A percentile compares a stretch with the other conserved stretches of the same genome.
Conservation (phyloP, 169 alveolate genomes). For the Plasmodium falciparum region DNA sequence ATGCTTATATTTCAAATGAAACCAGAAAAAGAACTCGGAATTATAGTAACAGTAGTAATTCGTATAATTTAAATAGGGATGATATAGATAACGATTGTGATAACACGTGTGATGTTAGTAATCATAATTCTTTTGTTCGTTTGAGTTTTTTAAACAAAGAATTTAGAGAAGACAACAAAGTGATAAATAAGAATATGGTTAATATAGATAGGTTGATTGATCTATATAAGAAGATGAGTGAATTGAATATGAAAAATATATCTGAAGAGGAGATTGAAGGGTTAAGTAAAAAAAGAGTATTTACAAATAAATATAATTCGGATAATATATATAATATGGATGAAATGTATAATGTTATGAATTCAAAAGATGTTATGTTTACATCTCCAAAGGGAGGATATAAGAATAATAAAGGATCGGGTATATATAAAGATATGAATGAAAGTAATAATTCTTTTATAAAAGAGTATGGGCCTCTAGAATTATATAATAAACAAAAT, state of each 20-base stretch:
- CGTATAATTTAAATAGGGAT: no score
- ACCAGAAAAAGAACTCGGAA: not conserved
- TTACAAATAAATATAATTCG: not conserved
- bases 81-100: not conserved
- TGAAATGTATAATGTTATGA: not conserved
- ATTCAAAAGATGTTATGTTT: not conserved
- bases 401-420: no score
- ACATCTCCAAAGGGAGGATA: no score
- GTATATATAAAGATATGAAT: not conserved
- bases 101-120: not conserved
- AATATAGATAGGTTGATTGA: constrained; percentile 37
- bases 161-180: not conserved
- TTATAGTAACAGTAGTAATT: not conserved
- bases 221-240: constrained; percentile 33
- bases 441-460: not conserved
- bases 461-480: not conserved
- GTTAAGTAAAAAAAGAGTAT: no score
- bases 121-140: not conserved
- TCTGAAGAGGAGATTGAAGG: not conserved
- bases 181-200: constrained; percentile 14
- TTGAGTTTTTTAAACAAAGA: not conserved
- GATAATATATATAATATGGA: constrained; percentile 7
- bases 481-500: constrained; percentile 34
- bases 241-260: constrained; percentile 12
- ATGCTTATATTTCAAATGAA: not conserved